phyloP scores from a whole-genome alignment of 1,139 yeast species.

The Kodamaea sp. region DNA sequence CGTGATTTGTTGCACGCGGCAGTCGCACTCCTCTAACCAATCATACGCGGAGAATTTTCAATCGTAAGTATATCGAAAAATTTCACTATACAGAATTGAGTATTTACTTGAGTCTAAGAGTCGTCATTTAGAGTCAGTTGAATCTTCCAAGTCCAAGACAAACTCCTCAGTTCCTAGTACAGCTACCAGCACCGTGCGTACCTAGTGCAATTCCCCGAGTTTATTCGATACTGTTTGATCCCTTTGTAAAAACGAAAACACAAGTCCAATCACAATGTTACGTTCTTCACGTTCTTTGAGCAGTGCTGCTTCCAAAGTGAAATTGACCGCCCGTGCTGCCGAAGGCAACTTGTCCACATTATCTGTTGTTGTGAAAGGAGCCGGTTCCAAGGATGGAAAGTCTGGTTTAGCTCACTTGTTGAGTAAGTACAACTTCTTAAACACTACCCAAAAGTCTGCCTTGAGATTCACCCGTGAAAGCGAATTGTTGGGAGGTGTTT shows the following conservation, averaged over 20 bases:
- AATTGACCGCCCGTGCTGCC: conserved; percentile 48
- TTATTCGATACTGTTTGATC: background rate
- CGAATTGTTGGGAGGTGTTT: conserved; percentile 88
- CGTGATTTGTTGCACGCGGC: no score
- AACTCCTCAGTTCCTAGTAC: background rate
- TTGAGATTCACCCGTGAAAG: conserved; percentile 92
- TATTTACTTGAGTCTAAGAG: background rate
- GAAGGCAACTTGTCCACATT: conserved; percentile 65
- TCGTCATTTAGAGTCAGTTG: conserved; percentile 9
- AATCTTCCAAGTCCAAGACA: background rate
- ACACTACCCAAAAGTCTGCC: conserved; percentile 82
- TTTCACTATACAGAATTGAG: conserved; percentile 7
- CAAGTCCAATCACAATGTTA: conserved; percentile 4
- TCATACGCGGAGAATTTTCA: conserved; percentile 11
- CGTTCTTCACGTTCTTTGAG: conserved; percentile 45
- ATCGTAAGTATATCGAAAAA: conserved; percentile 6
- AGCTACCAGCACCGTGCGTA: background rate
- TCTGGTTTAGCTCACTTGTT: conserved; percentile 88
- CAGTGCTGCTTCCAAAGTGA: conserved; percentile 40
- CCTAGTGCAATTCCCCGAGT: background rate
- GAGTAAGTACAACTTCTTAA: conserved; percentile 81
- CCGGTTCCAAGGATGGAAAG: conserved; percentile 81
- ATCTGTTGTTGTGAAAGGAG: conserved; percentile 73
- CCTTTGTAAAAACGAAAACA: no score
- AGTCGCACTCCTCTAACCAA: no score